Evolutionary conservation across 1,139 yeast genomes (phyloP), one percentile per base, ranked within the genome.

Genomic region (Candida sp.): DNA sequence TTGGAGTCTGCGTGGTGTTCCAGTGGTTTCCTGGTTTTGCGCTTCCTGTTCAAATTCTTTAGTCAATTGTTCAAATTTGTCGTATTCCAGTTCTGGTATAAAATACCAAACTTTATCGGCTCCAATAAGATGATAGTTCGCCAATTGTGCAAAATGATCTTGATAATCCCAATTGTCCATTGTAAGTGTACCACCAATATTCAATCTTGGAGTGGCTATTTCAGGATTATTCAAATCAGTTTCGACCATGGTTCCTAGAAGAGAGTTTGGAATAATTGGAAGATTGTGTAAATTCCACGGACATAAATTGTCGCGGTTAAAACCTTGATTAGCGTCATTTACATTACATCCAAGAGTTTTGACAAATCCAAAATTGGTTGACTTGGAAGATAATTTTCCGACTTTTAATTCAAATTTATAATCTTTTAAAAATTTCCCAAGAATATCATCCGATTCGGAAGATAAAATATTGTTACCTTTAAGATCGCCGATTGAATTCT

Each of bases 81-180:
- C 78, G 41, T 83, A 80, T 44, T 81, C 82, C 49, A 70, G 69
- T n/a, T 87, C 89, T 0, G 93, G 84, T 19, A 90, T 77, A 37
- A 89, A 81, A 54, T 84, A 87, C 95, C 96, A 87, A n/a, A 84
- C 66, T 55, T 82, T 84, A 22, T 77, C 65, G 4, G 83, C 84
- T 6, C 96, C 96, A 43, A 77, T 62, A 52, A 85, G 87, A 49
- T 82, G 87, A 53, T 78, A 87, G 56, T 84, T 84, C 23, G 81
- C 70, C 7, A 78, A 66, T 47, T 85, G 86, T 1, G 90, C 68
- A 58, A 82, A 83, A 52, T 85, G 93, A 53, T 88, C 96, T 55
- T 86, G 95, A 43, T 79, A 68, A 43, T 72, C 74, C 96, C 96
- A 90, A 51, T 84, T 79, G 47, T 82, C 81, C 2, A 85, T 72